Conservation (phyloP, 1,284 basidiomycete species). For the Ceratobasidium sp. region DNA sequence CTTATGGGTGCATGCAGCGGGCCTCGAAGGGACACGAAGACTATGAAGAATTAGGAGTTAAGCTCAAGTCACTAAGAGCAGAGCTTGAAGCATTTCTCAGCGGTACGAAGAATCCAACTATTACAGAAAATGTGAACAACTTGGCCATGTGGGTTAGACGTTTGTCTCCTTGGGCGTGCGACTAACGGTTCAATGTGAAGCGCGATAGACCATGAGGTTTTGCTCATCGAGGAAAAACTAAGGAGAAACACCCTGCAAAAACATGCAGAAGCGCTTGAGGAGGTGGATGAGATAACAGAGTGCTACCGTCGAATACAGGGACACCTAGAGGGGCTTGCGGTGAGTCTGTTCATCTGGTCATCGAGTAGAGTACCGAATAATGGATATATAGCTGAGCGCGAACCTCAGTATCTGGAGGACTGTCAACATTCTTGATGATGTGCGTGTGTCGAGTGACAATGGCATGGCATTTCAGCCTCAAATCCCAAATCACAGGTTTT, state of each 20-base stretch:
- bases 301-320: constrained; percentile 7
- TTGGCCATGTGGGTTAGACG: no score
- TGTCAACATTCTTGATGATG: no score
- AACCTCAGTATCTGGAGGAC: background rate
- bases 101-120: no score
- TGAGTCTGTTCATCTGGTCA: background rate
- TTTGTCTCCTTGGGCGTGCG: no score
- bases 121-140: no score
- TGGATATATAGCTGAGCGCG: background rate
- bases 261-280: background rate
- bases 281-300: background rate
- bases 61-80: no score
- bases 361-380: background rate
- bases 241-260: background rate
- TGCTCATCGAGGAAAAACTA: no score
- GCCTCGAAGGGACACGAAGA: no score
- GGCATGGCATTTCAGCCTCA: background rate
- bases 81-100: no score
- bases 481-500: background rate
- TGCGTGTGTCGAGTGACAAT: background rate
- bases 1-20: background rate
- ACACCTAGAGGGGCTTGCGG: background rate
- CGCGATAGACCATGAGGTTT: no score
- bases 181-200: no score
- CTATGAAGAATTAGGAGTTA: no score